phyloP scores from a whole-genome alignment of 768 basidiomycete genomes.

The Cantharellus cinnabarinus region DNA sequence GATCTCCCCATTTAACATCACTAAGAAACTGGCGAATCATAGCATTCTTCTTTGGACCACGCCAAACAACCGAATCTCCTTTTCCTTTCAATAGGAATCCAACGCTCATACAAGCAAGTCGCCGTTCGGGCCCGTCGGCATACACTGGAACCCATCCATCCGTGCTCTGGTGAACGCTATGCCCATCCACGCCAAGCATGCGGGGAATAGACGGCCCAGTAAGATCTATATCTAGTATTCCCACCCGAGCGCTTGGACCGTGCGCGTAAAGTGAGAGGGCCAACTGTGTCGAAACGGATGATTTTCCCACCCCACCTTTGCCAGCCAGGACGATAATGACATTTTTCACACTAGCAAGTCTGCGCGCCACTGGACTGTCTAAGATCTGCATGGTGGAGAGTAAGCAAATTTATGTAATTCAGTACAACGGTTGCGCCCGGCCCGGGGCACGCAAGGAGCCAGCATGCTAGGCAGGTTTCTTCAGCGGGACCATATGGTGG shows the following conservation, averaged over 20 bases:
- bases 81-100: conserved; percentile 82
- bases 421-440: neutral
- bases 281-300: conserved; percentile 82
- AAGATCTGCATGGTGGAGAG: conserved; percentile 11
- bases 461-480: neutral
- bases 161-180: conserved; percentile 67
- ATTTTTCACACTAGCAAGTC: conserved; percentile 54
- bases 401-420: no score
- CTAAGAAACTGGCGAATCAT: conserved; percentile 93
- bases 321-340: conserved; percentile 88
- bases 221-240: conserved; percentile 85
- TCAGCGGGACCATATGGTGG: neutral
- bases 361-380: conserved; percentile 42
- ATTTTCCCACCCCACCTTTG: conserved; percentile 95
- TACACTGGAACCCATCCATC: conserved; percentile 98
- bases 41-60: conserved; percentile 95
- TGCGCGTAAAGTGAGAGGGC: conserved; percentile 68
- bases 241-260: conserved; percentile 46
- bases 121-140: conserved; percentile 53
- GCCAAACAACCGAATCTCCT: conserved; percentile 90
- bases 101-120: conserved; percentile 89
- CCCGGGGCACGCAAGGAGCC: neutral
- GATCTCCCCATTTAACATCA: conserved; percentile 86
- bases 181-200: conserved; percentile 76
- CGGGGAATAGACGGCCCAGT: conserved; percentile 90